phyloP scores from a whole-genome alignment of 768 basidiomycete species.

The Lepiota brunneoincarnata region DNA sequence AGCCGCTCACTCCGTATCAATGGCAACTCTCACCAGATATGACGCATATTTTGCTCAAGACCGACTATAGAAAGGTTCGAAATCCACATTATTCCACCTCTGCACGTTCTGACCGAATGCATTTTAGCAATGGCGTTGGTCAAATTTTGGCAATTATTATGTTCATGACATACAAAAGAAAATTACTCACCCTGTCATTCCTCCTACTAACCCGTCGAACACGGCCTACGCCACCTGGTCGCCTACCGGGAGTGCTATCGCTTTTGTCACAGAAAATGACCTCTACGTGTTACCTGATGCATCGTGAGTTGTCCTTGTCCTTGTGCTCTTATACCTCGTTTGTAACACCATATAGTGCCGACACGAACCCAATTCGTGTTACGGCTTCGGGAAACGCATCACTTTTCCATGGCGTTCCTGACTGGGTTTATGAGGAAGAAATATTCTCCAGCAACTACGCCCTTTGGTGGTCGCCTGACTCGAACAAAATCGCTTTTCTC shows the following conservation, averaged over 20 bases:
- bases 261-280: constrained; percentile 85
- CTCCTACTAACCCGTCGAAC: constrained; percentile 65
- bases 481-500: constrained; percentile 76
- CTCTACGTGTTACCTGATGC: constrained; percentile 78
- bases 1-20: constrained; percentile 42
- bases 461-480: constrained; percentile 91
- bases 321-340: not conserved
- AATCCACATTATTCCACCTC: not conserved
- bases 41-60: constrained; percentile 82
- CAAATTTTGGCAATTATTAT: constrained; percentile 89
- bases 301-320: constrained; percentile 41
- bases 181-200: constrained; percentile 65
- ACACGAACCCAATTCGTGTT: constrained; percentile 60
- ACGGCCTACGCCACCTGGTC: constrained; percentile 87
- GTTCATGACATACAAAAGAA: constrained; percentile 77
- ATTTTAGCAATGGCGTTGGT: constrained; percentile 89
- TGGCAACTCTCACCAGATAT: constrained; percentile 93
- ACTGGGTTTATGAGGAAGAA: constrained; percentile 98
- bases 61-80: constrained; percentile 67
- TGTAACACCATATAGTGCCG: constrained; percentile 22
- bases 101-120: constrained; percentile 8
- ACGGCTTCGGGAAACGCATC: constrained; percentile 80
- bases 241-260: constrained; percentile 79
- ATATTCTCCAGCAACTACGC: constrained; percentile 71
- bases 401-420: constrained; percentile 91